A percentile compares a stretch with the other conserved stretches of the same genome.
Evolutionary conservation across 23 red algal species (phyloP).

Genomic region (Pyropia haitanensis): DNA sequence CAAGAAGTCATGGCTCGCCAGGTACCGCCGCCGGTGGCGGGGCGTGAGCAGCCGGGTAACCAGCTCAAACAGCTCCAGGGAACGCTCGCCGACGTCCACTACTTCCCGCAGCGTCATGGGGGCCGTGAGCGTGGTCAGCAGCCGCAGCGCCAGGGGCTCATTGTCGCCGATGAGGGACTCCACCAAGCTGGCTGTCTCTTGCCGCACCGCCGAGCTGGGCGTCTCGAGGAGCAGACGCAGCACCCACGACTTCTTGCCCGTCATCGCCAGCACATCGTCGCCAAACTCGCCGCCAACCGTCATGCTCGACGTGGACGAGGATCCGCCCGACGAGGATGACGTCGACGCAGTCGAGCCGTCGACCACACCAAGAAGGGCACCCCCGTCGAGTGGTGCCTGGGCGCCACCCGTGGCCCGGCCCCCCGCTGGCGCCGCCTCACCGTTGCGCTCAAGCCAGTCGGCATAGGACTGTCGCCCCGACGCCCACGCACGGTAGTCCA

Average conservation of each 20-base stretch:
- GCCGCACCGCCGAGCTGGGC: conserved; percentile 28
- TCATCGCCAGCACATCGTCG: no score
- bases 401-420: no score
- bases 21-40: conserved; percentile 26
- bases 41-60: conserved; percentile 22
- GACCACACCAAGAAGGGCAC: no score
- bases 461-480: no score
- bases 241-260: conserved; percentile 11
- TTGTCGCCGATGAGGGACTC: conserved; percentile 31
- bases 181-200: conserved; percentile 29
- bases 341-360: no score
- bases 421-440: no score
- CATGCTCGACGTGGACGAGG: no score
- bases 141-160: conserved; percentile 29
- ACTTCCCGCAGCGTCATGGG: conserved; percentile 14
- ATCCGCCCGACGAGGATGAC: no score
- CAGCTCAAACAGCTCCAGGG: conserved; percentile 50
- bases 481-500: no score
- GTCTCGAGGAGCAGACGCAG: conserved; percentile 45
- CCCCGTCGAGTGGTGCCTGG: no score
- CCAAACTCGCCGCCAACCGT: no score
- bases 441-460: no score
- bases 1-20: conserved; percentile 26
- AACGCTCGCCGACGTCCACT: conserved; percentile 27
- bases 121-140: conserved; percentile 37